These are phyloP conservation scores for Pelargonium cotyledonis DNA, from an alignment of 441 rosid genomes.

Conservation along the genomic window DNA sequence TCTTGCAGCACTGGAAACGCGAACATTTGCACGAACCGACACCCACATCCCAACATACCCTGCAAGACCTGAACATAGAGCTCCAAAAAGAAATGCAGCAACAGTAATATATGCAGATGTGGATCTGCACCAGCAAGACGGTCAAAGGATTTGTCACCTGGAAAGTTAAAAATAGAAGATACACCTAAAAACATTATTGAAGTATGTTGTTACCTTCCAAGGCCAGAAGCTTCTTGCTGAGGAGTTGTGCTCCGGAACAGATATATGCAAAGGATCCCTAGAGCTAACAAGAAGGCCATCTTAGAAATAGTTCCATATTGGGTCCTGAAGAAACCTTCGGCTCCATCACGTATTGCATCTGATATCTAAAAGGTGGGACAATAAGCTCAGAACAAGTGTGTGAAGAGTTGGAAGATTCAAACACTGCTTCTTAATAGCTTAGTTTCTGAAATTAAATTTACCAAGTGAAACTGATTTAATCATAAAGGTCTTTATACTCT, in stretches of 20 bases:
- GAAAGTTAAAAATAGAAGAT: not conserved
- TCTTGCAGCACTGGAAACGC: slow-evolving; percentile 97
- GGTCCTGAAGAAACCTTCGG: slow-evolving; percentile 97
- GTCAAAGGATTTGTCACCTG: slow-evolving; percentile 19
- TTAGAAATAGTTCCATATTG: slow-evolving; percentile 93
- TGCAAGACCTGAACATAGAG: slow-evolving; percentile 88
- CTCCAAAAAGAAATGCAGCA: slow-evolving; percentile 91
- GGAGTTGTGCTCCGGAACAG: slow-evolving; percentile 78
- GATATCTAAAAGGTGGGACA: slow-evolving; percentile 61
- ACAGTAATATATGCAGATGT: slow-evolving; percentile 86
- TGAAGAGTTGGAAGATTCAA: not conserved
- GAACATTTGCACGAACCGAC: slow-evolving; percentile 95
- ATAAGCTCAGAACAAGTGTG: slow-evolving; percentile 27
- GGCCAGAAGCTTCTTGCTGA: slow-evolving; percentile 93
- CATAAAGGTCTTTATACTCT: not conserved
- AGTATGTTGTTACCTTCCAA: slow-evolving; percentile 59
- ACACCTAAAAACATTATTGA: slow-evolving; percentile 8
- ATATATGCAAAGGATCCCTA: slow-evolving; percentile 79
- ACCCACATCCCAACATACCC: slow-evolving; percentile 99
- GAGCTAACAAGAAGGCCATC: slow-evolving; percentile 86
- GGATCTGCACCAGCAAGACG: slow-evolving; percentile 47
- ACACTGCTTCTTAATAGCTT: not conserved
- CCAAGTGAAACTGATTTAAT: not conserved
- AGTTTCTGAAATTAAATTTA: not conserved
- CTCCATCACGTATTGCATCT: slow-evolving; percentile 98